Percentiles rank a stretch among this genome's conserved stretches.
phyloP scores from a whole-genome alignment of 2,329 filamentous ascomycete genomes.

The Hysterium pulicare region DNA sequence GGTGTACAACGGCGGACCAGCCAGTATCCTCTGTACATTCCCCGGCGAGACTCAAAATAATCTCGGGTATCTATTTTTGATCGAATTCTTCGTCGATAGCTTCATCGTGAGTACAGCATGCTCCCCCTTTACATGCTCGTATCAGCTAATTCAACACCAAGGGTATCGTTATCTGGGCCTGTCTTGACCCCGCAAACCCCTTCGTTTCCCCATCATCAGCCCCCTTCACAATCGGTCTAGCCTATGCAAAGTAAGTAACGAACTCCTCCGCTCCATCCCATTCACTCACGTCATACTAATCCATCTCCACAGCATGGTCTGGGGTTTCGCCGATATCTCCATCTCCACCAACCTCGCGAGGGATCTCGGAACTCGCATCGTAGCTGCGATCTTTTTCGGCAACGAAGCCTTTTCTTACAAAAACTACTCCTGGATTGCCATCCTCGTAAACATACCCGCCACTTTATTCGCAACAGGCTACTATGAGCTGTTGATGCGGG shows the following conservation, averaged over 20 bases:
- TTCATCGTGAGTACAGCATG: constrained; percentile 44
- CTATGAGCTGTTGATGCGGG: constrained; percentile 55
- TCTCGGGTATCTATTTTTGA: constrained; percentile 55
- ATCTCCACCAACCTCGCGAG: constrained; percentile 57
- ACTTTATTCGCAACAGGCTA: constrained; percentile 54
- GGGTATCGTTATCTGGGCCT: constrained; percentile 57
- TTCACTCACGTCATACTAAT: constrained; percentile 13
- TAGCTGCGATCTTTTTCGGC: constrained; percentile 57
- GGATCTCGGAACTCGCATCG: constrained; percentile 58
- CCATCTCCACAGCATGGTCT: constrained; percentile 41
- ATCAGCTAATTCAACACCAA: constrained; percentile 8
- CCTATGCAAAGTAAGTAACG: constrained; percentile 42
- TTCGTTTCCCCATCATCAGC: constrained; percentile 49
- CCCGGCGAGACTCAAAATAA: constrained; percentile 51
- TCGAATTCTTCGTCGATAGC: constrained; percentile 57
- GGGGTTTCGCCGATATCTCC: constrained; percentile 55
- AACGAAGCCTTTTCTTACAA: constrained; percentile 48
- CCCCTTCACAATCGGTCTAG: constrained; percentile 56
- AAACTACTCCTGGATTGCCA: constrained; percentile 51
- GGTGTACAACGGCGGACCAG: constrained; percentile 50
- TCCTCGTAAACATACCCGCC: constrained; percentile 56
- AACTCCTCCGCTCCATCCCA: too few relatives aligned
- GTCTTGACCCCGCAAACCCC: constrained; percentile 54
- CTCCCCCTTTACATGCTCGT: background rate
- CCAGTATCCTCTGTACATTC: constrained; percentile 55